Evolutionary conservation across 306 rosid genomes (phyloP).

Genomic region (Prunus padus): DNA sequence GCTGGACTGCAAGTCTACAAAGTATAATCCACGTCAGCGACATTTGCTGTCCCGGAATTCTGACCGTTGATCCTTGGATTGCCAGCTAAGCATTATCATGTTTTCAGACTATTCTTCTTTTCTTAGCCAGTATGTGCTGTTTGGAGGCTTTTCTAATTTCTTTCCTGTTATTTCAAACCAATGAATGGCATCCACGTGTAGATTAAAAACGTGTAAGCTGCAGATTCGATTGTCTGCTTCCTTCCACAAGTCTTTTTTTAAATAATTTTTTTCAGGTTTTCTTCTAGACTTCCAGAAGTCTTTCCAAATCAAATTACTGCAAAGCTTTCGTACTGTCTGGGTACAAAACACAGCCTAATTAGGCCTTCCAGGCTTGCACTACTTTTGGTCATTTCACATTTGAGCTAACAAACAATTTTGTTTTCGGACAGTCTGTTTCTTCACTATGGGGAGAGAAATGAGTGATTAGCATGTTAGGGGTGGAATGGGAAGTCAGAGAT

Average conservation of each 20-base stretch:
- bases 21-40: constrained; percentile 56
- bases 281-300: neutral
- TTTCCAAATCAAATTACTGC: neutral
- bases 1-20: constrained; percentile 3
- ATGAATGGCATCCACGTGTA: constrained; percentile 33
- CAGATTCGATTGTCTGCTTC: constrained; percentile 8
- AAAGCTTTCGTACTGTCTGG: neutral
- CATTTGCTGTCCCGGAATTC: constrained; percentile 34
- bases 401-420: neutral
- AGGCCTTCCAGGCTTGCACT: neutral
- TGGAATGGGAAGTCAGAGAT: no score
- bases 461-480: no score
- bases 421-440: no score
- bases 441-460: no score
- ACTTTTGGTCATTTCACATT: neutral
- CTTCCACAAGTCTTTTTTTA: neutral
- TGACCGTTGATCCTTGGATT: constrained; percentile 56
- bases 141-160: constrained; percentile 1
- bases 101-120: constrained; percentile 14
- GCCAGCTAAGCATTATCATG: constrained; percentile 69
- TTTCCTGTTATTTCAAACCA: constrained; percentile 29
- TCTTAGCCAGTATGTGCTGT: constrained; percentile 50
- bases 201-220: constrained; percentile 26
- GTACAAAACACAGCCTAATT: neutral
- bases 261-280: no score